Evolutionary conservation across 176 grass and related monocot genomes (phyloP).

Genomic region (barley (Hordeum vulgare)): MorexV3_pseudomolecules_assembly NC_058519.1:21271417-21271916

Average conservation of each 20-base stretch:
- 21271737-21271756: background rate
- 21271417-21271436: constrained; percentile 87
- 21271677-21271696: background rate
- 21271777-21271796: background rate
- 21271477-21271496: background rate
- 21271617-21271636: background rate
- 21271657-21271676: background rate
- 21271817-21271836: background rate
- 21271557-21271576: background rate
- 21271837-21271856: background rate
- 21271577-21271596: background rate
- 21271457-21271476: constrained; percentile 66
- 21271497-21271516: background rate
- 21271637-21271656: background rate
- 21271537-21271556: background rate
- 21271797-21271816: background rate
- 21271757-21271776: too few species aligned
- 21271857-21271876: background rate
- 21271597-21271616: background rate
- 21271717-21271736: background rate
- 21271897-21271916: background rate
- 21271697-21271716: background rate
- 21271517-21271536: background rate
- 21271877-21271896: background rate
- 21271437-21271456: constrained; percentile 58